A percentile compares a stretch with the other conserved stretches of the same genome.
Evolutionary conservation across 305 asterid genomes (phyloP).

Genomic region (Solanum hybrid): DNA sequence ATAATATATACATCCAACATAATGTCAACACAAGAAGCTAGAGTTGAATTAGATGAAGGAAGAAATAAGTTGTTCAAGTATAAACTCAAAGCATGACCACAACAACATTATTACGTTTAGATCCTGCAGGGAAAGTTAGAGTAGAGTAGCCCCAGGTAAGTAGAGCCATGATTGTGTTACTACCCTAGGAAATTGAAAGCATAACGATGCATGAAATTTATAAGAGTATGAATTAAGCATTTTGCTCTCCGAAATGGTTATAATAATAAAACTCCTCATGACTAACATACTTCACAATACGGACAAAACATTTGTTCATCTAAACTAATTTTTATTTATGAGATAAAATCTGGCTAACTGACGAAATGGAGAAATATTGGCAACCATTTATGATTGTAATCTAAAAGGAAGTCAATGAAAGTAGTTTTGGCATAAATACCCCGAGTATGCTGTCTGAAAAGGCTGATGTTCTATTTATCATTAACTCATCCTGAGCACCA

Average conservation of each 20-base stretch:
- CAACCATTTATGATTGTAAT: background rate
- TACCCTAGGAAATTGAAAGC: background rate
- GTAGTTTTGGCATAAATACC: conserved; percentile 26
- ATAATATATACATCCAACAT: background rate
- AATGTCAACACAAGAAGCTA: background rate
- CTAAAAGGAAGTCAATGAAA: background rate
- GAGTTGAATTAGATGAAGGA: background rate
- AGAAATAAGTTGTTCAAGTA: background rate
- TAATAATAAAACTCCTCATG: background rate
- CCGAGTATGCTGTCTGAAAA: conserved; percentile 67
- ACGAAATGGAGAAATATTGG: background rate
- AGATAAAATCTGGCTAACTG: background rate
- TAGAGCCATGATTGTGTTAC: background rate
- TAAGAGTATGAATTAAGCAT: background rate
- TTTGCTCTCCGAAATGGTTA: background rate
- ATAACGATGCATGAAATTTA: background rate
- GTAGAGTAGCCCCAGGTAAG: background rate
- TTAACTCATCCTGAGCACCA: conserved; percentile 29
- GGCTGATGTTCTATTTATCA: conserved; percentile 46
- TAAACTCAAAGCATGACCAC: background rate
- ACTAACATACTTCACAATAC: background rate
- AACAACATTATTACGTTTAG: background rate
- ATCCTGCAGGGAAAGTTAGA: background rate
- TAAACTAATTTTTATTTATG: background rate
- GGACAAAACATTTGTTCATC: background rate